These are phyloP conservation scores for Chaetothyriales sp. DNA, from an alignment of 2,329 filamentous ascomycete genomes.

Conservation along the genomic window DNA sequence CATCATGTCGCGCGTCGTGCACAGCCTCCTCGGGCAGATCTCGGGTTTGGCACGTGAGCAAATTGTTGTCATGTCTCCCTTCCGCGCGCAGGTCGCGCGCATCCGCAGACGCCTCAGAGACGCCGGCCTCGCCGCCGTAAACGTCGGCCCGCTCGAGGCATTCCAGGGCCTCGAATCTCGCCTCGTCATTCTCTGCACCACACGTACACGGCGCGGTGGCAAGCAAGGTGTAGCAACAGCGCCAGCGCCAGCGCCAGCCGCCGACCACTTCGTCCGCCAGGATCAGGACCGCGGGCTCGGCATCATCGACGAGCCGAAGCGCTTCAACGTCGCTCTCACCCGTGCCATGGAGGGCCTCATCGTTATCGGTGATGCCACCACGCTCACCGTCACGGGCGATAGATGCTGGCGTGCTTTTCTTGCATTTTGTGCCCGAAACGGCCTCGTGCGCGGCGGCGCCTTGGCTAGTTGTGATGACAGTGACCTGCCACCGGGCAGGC, in stretches of 20 bases:
- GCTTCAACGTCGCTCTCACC: constrained; percentile 32
- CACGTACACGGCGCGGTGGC: constrained; percentile 19
- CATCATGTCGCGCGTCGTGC: constrained; percentile 9
- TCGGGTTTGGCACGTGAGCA: constrained; percentile 19
- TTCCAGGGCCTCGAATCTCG: constrained; percentile 34
- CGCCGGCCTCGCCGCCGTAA: constrained; percentile 25
- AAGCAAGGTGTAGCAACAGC: not conserved
- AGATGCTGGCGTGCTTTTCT: not conserved
- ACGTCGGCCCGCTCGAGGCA: constrained; percentile 34
- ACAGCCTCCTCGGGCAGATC: constrained; percentile 16
- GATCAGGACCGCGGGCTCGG: constrained; percentile 22
- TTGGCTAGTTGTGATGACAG: not conserved
- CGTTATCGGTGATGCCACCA: constrained; percentile 22
- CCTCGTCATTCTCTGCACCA: constrained; percentile 34
- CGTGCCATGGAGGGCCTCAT: constrained; percentile 26
- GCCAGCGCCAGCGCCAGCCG: not conserved
- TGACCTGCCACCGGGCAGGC: not conserved
- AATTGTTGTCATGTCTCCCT: constrained; percentile 33
- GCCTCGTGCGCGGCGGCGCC: not conserved
- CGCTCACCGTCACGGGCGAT: constrained; percentile 14
- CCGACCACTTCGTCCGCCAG: not conserved
- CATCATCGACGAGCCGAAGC: constrained; percentile 29
- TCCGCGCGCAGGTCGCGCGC: constrained; percentile 31
- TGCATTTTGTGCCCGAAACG: not conserved
- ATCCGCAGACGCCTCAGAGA: constrained; percentile 27